Base-by-base conservation (phyloP, 2,329 filamentous ascomycete species). In the Alternaria sp. region DNA sequence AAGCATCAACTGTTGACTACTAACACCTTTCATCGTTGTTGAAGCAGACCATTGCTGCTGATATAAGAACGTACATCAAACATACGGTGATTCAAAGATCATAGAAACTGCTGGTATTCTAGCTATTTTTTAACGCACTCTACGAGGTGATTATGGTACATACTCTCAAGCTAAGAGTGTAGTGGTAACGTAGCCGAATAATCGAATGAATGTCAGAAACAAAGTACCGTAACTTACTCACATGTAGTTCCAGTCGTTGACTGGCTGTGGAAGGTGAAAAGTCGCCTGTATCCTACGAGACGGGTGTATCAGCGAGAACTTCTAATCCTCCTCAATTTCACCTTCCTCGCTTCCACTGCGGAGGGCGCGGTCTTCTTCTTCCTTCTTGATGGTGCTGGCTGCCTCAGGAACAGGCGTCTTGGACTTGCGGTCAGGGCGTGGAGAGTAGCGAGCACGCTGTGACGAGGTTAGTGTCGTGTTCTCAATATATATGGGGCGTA, bases 341-440 rank as follows among this genome's bases (percentile, higher is more conserved):
- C 96, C 96, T 81, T 99, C 96, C 82, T 99, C 96, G 76, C 94
- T 97, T 57, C 96, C 96, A 62, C 92, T 95, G 74, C 92, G 90
- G 59, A 93, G 85, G 59, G 85, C 83, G 55, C 88, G 84, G 66
- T 91, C 89, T 68, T 91, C 89, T 63, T 87, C 82, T 60, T 65
- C 62, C 44, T 67, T 67, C 69, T 85, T 83, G 52, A 71, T 59
- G 17, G 73, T 36, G 28, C 13, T 32, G 49, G 19, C 36, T 43
- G 58, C 68, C 54, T 75, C 74, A 43, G 76, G 74, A 57, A 77
- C 66, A 45, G 87, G 86, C 54, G 86, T 87, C 80, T 85, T 89
- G 78, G 85, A 86, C 77, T 85, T 86, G 75, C 84, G 75, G 52
- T 90, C 88, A 76, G 84, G 85, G 70, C 83, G 84, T 45, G 80